Conservation (phyloP, 805 yeast genomes). For the Kluyveromyces siamensis region DNA sequence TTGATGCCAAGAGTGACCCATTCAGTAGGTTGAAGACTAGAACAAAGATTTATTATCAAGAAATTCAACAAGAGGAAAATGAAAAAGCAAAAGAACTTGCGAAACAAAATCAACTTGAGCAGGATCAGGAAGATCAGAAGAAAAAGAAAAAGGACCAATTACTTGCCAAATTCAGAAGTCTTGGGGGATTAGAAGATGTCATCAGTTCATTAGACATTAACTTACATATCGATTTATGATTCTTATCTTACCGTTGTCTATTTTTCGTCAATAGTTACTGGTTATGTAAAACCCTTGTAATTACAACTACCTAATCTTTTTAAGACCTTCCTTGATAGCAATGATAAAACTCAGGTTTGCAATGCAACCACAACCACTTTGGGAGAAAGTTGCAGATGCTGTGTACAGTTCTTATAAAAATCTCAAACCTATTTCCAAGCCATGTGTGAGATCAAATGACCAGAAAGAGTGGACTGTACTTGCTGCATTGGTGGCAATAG, state of each 20-base stretch:
- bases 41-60: constrained; percentile 69
- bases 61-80: constrained; percentile 45
- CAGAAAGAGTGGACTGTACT: constrained; percentile 75
- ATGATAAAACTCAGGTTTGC: no score
- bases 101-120: constrained; percentile 34
- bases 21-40: constrained; percentile 84
- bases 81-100: constrained; percentile 51
- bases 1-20: constrained; percentile 56
- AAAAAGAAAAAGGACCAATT: constrained; percentile 38
- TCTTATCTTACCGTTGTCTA: background rate
- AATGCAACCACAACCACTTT: constrained; percentile 4
- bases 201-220: constrained; percentile 35
- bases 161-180: constrained; percentile 44
- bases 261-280: background rate
- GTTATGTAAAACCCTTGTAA: background rate
- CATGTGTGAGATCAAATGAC: constrained; percentile 53
- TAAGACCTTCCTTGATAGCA: background rate
- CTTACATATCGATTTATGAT: constrained; percentile 30
- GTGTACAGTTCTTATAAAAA: constrained; percentile 23
- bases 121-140: constrained; percentile 34
- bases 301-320: background rate
- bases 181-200: constrained; percentile 49
- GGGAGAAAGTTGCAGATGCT: constrained; percentile 11
- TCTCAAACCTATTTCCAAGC: constrained; percentile 42
- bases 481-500: constrained; percentile 55